Percentiles rank a stretch among this genome's conserved stretches.
These are phyloP conservation scores for Gnaphalium uliginosum DNA, from an alignment of 129 eudicot genomes.

Conservation along the genomic window DNA sequence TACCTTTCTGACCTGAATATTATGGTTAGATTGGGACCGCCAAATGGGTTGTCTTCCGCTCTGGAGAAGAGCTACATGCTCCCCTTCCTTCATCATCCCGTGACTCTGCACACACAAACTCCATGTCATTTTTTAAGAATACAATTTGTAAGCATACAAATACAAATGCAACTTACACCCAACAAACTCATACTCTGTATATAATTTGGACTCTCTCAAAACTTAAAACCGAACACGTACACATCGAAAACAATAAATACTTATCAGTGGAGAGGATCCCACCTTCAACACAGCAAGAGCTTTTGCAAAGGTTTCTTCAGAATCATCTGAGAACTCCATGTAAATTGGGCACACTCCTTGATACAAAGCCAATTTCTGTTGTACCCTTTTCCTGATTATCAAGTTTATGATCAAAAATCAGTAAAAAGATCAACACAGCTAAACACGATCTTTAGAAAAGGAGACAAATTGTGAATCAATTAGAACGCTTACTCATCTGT, in stretches of 20 bases:
- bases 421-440: constrained; percentile 4
- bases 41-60: constrained; percentile 92
- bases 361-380: constrained; percentile 89
- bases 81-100: constrained; percentile 98
- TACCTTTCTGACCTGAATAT: constrained; percentile 89
- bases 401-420: constrained; percentile 11
- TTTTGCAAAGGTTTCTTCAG: constrained; percentile 79
- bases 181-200: neutral
- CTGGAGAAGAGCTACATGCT: constrained; percentile 93
- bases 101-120: constrained; percentile 52
- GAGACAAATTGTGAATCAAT: neutral
- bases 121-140: constrained; percentile 18
- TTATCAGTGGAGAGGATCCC: constrained; percentile 15
- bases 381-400: constrained; percentile 77
- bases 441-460: neutral
- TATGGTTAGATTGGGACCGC: constrained; percentile 94
- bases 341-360: constrained; percentile 96
- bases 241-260: neutral
- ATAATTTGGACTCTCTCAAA: neutral
- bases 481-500: constrained; percentile 79
- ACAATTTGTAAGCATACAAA: neutral
- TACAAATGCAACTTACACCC: neutral
- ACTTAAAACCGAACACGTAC: neutral
- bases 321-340: constrained; percentile 82
- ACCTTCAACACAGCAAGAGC: constrained; percentile 75